Evolutionary conservation across 2,329 filamentous ascomycete genomes (phyloP), one percentile per base, ranked within the genome.

Genomic region (Alternaria alternata): DNA sequence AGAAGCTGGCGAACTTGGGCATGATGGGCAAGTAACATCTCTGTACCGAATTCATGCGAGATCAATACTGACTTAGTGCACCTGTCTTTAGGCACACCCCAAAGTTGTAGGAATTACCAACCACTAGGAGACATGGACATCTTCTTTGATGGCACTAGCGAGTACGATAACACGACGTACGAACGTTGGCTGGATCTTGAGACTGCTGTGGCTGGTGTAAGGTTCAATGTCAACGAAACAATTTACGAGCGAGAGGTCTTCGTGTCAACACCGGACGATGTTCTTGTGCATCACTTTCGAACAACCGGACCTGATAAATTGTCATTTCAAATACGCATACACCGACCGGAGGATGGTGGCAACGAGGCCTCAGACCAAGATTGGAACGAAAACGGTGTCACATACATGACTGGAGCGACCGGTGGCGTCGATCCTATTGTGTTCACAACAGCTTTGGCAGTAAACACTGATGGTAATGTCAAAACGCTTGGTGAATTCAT

Each of bases 231-330:
- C 2, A 59, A 59, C 18, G 24, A 42, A 8, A 59, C 51, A 2
- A 24, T 59, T 3, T 59, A 59, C 30, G 51, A 55, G 18, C 57
- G 57, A 11, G 51, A 51, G 30, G 46, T 56, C n/a, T 49, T 59
- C 7, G 52, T 59, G 8, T 59, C 57, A 12, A 47, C 22, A n/a
- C 39, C 51, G n/a, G 57, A 56, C 16, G 57, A 59, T 24, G 44
- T 59, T 39, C 78, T 59, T 8, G 56, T 59, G 7, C 51, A 59
- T 11, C 51, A 20, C 22, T 20, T 59, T 24, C 46, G 49, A 32
- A 51, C 28, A 6, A 59, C 51, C 3, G 56, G 56, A n/a, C 26
- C 18, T 8, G 22, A 39, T 12, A 59, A 44, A 5, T 36, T 59
- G 5, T 59, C 51, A 3, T 59, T 59, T n/a, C 56, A 59, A 7